Conservation (phyloP, 225 moss, liverwort and hornwort species). For the Takakia lepidozioides region DNA sequence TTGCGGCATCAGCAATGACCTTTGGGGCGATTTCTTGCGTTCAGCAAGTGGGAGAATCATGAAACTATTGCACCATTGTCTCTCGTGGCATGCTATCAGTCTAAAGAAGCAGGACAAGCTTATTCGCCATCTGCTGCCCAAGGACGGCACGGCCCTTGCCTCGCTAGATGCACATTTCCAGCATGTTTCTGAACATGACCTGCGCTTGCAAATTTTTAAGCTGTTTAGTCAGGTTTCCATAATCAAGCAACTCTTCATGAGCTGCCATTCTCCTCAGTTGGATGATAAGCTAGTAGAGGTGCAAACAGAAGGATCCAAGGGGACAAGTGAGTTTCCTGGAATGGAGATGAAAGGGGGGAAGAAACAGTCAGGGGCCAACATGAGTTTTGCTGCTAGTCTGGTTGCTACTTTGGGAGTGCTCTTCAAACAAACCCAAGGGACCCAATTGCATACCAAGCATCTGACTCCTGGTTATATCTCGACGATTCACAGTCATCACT, state of each 20-base stretch:
- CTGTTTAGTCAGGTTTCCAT: slow-evolving; percentile 31
- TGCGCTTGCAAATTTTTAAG: slow-evolving; percentile 14
- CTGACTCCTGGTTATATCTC: neutral
- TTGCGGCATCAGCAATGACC: no score
- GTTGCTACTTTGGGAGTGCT: slow-evolving; percentile 39
- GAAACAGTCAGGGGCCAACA: slow-evolving; percentile 16
- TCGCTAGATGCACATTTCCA: slow-evolving; percentile 16
- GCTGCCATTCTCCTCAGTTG: no score
- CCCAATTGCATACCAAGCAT: slow-evolving; percentile 24
- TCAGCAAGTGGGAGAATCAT: slow-evolving; percentile 45
- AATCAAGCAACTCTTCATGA: slow-evolving; percentile 23
- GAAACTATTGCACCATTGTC: slow-evolving; percentile 45
- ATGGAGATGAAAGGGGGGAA: neutral
- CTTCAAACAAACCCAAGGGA: slow-evolving; percentile 28
- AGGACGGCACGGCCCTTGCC: slow-evolving; percentile 25
- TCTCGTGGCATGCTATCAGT: slow-evolving; percentile 33
- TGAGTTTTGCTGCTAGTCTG: slow-evolving; percentile 44
- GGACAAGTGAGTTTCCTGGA: no score
- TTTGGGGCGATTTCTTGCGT: slow-evolving; percentile 34
- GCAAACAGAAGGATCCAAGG: no score
- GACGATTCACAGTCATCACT: no score
- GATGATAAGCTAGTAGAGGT: no score
- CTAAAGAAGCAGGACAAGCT: slow-evolving; percentile 34
- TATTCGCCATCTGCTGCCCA: slow-evolving; percentile 47
- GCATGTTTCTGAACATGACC: slow-evolving; percentile 33